Base-by-base conservation (phyloP, 441 rosid species). In the Arabidopsis hybrid region DNA sequence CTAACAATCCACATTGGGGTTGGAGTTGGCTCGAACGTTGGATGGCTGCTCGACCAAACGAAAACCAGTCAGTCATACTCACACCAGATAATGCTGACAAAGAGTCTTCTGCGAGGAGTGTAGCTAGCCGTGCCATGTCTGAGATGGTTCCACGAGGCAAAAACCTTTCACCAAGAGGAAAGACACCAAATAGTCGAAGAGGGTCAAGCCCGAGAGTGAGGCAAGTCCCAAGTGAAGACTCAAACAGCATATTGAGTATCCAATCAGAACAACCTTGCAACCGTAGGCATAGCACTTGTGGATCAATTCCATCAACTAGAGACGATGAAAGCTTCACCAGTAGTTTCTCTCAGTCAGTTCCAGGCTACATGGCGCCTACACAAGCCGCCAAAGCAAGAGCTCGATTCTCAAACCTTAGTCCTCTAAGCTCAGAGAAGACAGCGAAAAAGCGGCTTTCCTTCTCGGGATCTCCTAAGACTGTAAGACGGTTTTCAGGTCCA, bases 1-100 rank as follows among this genome's bases (percentile, higher is more conserved):
- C 97, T 2, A 87, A 79, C 74, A 92, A 85, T 73, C 97, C 97
- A 2, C 89, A 84, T 29, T 95, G 99, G 98, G 99, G 98, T 31
- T 95, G 99, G 99, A 95, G 96, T 71, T 92, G 98, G 99, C 78
- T 92, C 76, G 99, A 92, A 82, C 85, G 97, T 57, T 91, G 97
- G 99, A 92, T 89, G 97, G 94, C 94, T 49, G 84, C 95, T 14
- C 76, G 95, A 65, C 97, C 97, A 46, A 88, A 97, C 89, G 97
- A 90, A 75, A 83, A 64, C 75, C 75, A 75, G 52, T 71, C 85
- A 79, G 35, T 80, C 14, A 34, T 72, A 66, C 72, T 80, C 14
- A 34, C 76, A 66, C 72, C 68, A 21, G 93, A 90, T 16, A 79
- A 61, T 69, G 83, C 66, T 56, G 93, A 95, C 60, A 86, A 68